phyloP scores from a whole-genome alignment of 768 basidiomycete genomes.

The Xanthoconium purpureum region DNA sequence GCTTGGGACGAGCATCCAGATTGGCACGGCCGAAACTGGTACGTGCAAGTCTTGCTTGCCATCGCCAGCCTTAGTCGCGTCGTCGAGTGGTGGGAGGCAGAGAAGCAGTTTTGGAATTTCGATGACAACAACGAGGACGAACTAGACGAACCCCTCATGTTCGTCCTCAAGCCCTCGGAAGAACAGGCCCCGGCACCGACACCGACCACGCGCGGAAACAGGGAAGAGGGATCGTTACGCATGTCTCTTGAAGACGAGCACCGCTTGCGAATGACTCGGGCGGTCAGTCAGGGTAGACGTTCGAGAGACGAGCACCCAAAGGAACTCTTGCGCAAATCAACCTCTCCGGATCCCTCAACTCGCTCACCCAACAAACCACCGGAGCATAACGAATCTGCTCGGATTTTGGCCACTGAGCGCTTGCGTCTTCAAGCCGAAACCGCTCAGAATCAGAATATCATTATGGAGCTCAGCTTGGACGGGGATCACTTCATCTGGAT shows the following conservation, averaged over 20 bases:
- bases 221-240: conserved; percentile 38
- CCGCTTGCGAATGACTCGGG: conserved; percentile 46
- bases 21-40: conserved; percentile 98
- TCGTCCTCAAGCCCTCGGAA: conserved; percentile 87
- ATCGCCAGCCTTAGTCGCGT: conserved; percentile 95
- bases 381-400: conserved; percentile 69
- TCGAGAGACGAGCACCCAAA: conserved; percentile 59
- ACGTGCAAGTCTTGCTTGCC: conserved; percentile 93
- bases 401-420: conserved; percentile 85
- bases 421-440: conserved; percentile 88
- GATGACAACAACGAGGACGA: conserved; percentile 89
- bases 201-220: conserved; percentile 37
- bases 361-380: conserved; percentile 45
- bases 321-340: conserved; percentile 39
- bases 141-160: conserved; percentile 86
- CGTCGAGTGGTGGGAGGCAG: conserved; percentile 99
- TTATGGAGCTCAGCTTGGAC: conserved; percentile 90
- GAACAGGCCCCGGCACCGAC: conserved; percentile 45
- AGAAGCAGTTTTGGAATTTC: conserved; percentile 99
- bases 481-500: conserved; percentile 95
- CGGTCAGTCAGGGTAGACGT: conserved; percentile 50
- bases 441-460: conserved; percentile 93
- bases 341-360: conserved; percentile 35
- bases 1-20: conserved; percentile 98
- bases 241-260: conserved; percentile 32